Evolutionary conservation across 306 rosid genomes (phyloP), one percentile per base, ranked within the genome.

Genomic region (Biancaea sappan): DNA sequence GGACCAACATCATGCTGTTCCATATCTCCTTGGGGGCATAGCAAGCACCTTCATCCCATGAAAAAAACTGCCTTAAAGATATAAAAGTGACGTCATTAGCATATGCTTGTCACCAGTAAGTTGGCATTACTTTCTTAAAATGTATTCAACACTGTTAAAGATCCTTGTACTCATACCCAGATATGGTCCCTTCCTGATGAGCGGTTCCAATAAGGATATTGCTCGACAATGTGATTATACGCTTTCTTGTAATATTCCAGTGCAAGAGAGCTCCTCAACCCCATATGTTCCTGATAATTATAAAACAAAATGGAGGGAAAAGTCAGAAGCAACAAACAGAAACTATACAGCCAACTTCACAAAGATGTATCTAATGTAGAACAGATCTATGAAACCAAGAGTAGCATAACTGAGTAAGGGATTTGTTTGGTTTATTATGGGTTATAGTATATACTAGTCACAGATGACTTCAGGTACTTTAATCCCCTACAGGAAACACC

Each of bases 21-120:
- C 99, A 91, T 85, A 94, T 94, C 86, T 94, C 99, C 88, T 94
- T 94, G 11, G 99, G 99, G 62, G 99, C 97, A 88, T 92, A 94
- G 88, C 99, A 94, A 75, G 99, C 97, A 79, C 99, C 97, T 88
- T 94, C 99, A 83, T 94, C 99, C 99, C 99, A 94, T 60, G 99
- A 87, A 84, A 91, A 94, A 63, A 77, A 94, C 99, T 94, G 99
- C 82, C 87, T 73, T 90, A 85, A 85, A 82, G 71, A 79, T 43
- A 74, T 47, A 83, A 75, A 82, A 72, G 78, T 21, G 40, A 70
- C 83, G 40, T 79, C 68, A 75, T 87, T 83, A 89, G 81, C 80
- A 64, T 34, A 5, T 22, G 38, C 63, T 68, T 58, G 54, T 48
- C 34, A 72, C 31, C 60, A 59, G 56, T 31, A 44, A 65, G 19